phyloP scores from a whole-genome alignment of 116 monocot genomes.

The Phalaenopsis hybrid region DNA sequence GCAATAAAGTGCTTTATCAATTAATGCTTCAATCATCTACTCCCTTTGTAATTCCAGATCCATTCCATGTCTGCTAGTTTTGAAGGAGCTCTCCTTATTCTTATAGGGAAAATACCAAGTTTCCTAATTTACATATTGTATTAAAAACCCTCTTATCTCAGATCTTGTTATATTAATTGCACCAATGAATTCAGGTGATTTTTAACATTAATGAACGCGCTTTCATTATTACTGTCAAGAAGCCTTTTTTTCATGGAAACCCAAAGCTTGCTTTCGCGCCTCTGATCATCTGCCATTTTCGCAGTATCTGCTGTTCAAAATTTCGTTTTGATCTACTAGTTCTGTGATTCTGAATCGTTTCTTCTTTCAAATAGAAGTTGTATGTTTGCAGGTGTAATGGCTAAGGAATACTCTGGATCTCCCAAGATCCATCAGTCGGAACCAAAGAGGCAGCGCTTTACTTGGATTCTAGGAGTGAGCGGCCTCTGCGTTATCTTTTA shows the following conservation, averaged over 20 bases:
- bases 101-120: not conserved
- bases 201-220: not conserved
- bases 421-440: slow-evolving; percentile 46
- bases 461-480: slow-evolving; percentile 38
- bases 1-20: slow-evolving; percentile 6
- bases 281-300: too few relatives aligned
- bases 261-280: not conserved
- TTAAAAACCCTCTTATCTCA: not conserved
- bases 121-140: not conserved
- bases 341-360: not conserved
- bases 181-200: not conserved
- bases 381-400: slow-evolving; percentile 37
- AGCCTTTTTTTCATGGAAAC: not conserved
- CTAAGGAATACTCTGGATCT: slow-evolving; percentile 38
- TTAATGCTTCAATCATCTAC: not conserved
- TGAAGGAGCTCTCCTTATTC: not conserved
- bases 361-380: not conserved
- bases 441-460: slow-evolving; percentile 33
- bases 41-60: not conserved
- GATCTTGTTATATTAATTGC: not conserved
- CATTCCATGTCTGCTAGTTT: not conserved
- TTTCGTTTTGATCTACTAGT: not conserved
- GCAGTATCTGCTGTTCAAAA: too few relatives aligned
- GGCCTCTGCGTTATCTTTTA: slow-evolving; percentile 84
- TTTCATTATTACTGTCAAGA: not conserved